Conservation (phyloP, 805 yeast species). For the Schwanniomyces vanrijiae region DNA sequence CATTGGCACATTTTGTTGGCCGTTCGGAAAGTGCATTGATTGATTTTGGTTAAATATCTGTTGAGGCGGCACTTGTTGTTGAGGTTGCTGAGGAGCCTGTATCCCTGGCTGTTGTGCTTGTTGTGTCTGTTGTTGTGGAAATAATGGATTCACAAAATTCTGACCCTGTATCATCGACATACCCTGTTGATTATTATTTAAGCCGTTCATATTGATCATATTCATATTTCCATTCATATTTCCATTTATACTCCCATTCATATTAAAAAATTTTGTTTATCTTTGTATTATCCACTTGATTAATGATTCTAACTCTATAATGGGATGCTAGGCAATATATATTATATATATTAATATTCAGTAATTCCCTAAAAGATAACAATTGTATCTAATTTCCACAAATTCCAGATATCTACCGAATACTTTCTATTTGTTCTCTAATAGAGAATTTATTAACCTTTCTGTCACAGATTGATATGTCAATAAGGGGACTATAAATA, state of each 20-base stretch:
- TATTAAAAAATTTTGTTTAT: no score
- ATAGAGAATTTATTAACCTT: neutral
- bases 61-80: neutral
- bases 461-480: no score
- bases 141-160: conserved; percentile 7
- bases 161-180: conserved; percentile 11
- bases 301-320: neutral
- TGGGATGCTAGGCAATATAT: neutral
- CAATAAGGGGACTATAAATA: neutral
- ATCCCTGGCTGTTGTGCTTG: neutral
- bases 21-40: neutral
- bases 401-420: neutral
- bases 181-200: conserved; percentile 9
- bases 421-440: no score
- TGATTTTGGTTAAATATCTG: neutral
- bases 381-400: neutral
- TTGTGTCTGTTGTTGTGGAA: conserved; percentile 11
- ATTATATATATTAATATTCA: no score
- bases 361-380: neutral
- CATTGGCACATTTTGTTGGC: neutral
- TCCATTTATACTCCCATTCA: neutral
- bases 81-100: neutral
- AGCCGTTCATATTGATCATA: conserved; percentile 11
- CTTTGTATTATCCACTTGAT: neutral
- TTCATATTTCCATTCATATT: conserved; percentile 9